These are phyloP conservation scores for Ciborinia camelliae DNA, from an alignment of 2,329 filamentous ascomycete species.

Conservation along the genomic window DNA sequence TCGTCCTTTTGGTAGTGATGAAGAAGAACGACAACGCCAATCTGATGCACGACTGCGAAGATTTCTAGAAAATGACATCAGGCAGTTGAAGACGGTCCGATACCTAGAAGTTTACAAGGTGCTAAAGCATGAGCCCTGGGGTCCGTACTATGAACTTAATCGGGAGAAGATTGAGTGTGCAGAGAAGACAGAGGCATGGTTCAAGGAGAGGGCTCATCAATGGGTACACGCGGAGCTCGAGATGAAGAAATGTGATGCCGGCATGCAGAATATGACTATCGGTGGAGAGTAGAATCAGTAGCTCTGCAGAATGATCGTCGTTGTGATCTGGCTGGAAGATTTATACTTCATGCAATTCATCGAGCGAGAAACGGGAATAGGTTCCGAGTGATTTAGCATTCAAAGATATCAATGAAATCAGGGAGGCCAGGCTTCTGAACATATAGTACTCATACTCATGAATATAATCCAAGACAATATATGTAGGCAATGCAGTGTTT, in stretches of 20 bases:
- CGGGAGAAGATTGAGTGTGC: not conserved
- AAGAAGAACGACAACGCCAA: not conserved
- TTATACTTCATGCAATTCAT: fast-evolving
- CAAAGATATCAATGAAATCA: no score
- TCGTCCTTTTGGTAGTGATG: not conserved
- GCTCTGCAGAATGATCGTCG: fast-evolving
- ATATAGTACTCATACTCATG: no score
- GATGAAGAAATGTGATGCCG: not conserved
- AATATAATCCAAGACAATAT: no score
- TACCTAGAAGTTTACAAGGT: not conserved
- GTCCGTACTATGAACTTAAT: no score
- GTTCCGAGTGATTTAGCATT: not conserved
- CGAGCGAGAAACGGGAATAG: not conserved
- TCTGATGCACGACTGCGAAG: not conserved
- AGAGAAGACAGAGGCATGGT: not conserved
- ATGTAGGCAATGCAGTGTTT: no score
- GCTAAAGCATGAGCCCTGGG: not conserved
- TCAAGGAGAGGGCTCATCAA: not conserved
- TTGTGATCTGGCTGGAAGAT: not conserved
- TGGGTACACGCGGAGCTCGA: not conserved
- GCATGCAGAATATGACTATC: not conserved
- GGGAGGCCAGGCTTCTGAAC: no score
- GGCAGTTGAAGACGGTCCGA: not conserved
- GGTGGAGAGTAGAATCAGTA: fast-evolving
- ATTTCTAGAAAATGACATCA: not conserved